Base-by-base conservation (phyloP, 768 basidiomycete species). In the Phaeotremella skinneri region DNA sequence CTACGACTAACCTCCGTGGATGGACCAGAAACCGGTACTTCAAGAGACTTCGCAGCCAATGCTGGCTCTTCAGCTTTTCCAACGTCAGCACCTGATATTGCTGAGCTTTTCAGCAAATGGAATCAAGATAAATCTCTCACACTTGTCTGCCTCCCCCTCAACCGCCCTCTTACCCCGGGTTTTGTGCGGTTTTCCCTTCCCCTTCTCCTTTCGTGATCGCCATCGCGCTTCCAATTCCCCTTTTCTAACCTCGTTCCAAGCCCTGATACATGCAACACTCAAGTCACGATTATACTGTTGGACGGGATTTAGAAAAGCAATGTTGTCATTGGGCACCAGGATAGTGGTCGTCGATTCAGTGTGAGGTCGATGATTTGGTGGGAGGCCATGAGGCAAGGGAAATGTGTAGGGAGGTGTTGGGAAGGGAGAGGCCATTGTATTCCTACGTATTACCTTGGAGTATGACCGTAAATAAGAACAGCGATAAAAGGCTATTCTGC, bases 251-350 rank as follows among this genome's bases (percentile, higher is more conserved):
- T 92, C 88, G 59, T 88, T 87, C 91, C 91, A 99, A 2, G 86
- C 84, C 29, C 85, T 82, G 56, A 99, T 97, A 64, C 88, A 88
- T 21, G 91, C 90, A 42, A 97, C 86, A 63, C 89, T 91, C 47
- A 90, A 76, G 78, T 99, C 96, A 37, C 96, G 83, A 79, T 99
- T 99, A 81, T 96, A 99, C 77, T 99, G 91, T 74, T 99, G 96
- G 13, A 97, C 87, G 4, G 96, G 94, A 73, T 99, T 99, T 60
- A 98, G 79, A 77, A 99, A 99, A 2, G 93, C 90, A 57, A 89
- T 87, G 62, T 90, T 88, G 54, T 79, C 79, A 47, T 78, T 78
- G 4, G 86, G 84, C 23, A 92, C 80, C 55, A 96, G 82, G 71
- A 97, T 88, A 70, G 75, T 76, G 2, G 77, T 76, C 3, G 68